A percentile compares a stretch with the other conserved stretches of the same genome.
Evolutionary conservation across 441 rosid species (phyloP).

Genomic region (Arabidopsis hybrid): DNA sequence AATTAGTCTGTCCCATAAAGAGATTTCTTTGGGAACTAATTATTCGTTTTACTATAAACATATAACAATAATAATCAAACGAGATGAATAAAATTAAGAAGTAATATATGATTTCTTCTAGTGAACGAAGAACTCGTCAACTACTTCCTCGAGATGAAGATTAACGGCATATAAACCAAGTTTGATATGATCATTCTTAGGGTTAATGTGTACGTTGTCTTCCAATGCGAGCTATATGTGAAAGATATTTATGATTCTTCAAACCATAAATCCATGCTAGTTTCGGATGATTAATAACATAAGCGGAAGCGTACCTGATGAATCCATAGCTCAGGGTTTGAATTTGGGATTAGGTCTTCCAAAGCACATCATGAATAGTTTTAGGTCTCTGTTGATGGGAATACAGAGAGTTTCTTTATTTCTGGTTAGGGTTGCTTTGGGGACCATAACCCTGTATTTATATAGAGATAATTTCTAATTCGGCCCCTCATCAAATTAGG

Average conservation of each 20-base stretch:
- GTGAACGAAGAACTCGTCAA: not conserved
- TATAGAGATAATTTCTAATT: not conserved
- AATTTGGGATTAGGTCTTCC: not conserved
- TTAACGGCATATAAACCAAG: not conserved
- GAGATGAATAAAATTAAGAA: too few species aligned
- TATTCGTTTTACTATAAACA: too few species aligned
- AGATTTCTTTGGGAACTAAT: too few species aligned
- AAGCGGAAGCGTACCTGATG: not conserved
- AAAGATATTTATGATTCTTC: too few species aligned
- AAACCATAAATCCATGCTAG: too few species aligned
- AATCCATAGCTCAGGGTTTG: not conserved
- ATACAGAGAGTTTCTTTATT: not conserved
- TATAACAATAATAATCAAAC: too few species aligned
- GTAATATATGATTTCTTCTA: too few species aligned
- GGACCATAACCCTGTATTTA: not conserved
- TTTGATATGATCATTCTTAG: not conserved
- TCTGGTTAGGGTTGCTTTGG: not conserved
- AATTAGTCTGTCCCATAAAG: too few species aligned
- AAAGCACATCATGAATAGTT: not conserved
- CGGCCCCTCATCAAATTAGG: not conserved
- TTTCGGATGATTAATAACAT: not conserved
- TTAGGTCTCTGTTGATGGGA: not conserved
- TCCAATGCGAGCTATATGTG: too few species aligned
- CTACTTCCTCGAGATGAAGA: not conserved
- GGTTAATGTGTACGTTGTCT: too few species aligned